Evolutionary conservation across 805 yeast genomes (phyloP).

Genomic region (Candida montana): DNA sequence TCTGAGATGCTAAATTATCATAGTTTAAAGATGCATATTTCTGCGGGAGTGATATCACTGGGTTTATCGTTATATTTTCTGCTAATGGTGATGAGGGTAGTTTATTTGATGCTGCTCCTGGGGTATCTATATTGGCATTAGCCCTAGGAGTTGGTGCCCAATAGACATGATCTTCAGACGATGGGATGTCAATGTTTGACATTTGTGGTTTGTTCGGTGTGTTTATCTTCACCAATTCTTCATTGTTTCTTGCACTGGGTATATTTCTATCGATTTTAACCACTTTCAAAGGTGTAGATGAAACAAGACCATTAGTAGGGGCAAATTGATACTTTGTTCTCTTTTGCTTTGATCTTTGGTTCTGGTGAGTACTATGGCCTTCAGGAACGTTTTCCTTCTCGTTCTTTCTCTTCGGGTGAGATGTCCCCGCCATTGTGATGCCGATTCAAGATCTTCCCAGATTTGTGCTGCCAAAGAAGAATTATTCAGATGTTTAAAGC

Average conservation of each 20-base stretch:
- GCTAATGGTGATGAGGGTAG: conserved; percentile 22
- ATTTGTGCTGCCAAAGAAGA: too few species aligned
- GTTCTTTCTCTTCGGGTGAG: conserved; percentile 3
- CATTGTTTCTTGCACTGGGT: background rate
- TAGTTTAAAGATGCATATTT: conserved; percentile 17
- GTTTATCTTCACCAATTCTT: background rate
- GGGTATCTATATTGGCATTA: conserved; percentile 1
- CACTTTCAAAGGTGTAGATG: conserved; percentile 10
- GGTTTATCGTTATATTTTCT: conserved; percentile 15
- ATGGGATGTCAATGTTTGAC: conserved; percentile 8
- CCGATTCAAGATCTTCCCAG: background rate
- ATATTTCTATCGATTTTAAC: conserved; percentile 6
- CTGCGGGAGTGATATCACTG: conserved; percentile 12
- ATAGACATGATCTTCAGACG: conserved; percentile 25
- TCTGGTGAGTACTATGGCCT: background rate
- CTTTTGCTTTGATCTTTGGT: conserved; percentile 2
- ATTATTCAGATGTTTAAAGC: too few species aligned
- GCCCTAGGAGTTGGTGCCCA: conserved; percentile 25
- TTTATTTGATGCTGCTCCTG: conserved; percentile 4
- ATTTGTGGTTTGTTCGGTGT: background rate
- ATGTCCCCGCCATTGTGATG: background rate
- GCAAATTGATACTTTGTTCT: conserved; percentile 10
- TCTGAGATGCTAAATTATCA: conserved; percentile 18
- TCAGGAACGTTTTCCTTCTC: conserved; percentile 9
- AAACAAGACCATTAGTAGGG: conserved; percentile 7